These are phyloP conservation scores for Psilocybe mexicana DNA, from an alignment of 1,284 basidiomycete species.

Conservation along the genomic window DNA sequence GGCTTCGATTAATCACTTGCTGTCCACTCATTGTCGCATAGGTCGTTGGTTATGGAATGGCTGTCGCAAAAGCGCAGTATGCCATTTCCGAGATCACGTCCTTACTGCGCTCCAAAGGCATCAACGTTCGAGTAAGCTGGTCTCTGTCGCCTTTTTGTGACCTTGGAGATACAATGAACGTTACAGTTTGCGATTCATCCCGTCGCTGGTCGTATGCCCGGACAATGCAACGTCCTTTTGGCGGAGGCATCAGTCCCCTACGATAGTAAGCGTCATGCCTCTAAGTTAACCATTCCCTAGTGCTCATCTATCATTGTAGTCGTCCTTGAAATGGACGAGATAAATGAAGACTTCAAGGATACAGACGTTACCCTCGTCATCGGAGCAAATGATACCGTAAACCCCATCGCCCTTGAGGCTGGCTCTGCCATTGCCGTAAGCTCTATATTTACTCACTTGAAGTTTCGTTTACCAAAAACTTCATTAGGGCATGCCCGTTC, in stretches of 20 bases:
- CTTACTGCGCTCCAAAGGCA: slow-evolving; percentile 67
- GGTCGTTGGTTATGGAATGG: slow-evolving; percentile 90
- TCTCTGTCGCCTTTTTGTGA: background rate
- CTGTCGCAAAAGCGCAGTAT: slow-evolving; percentile 86
- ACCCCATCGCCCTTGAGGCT: slow-evolving; percentile 85
- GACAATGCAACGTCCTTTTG: slow-evolving; percentile 84
- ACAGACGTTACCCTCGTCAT: slow-evolving; percentile 85
- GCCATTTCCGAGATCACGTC: slow-evolving; percentile 81
- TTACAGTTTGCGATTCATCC: slow-evolving; percentile 62
- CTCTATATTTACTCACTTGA: background rate
- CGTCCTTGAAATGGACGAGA: slow-evolving; percentile 89
- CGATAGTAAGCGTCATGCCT: slow-evolving; percentile 59
- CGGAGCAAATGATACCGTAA: slow-evolving; percentile 89
- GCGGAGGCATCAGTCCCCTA: slow-evolving; percentile 88
- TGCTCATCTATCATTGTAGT: slow-evolving; percentile 42
- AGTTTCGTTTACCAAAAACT: background rate
- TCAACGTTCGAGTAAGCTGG: slow-evolving; percentile 62
- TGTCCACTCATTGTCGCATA: slow-evolving; percentile 26
- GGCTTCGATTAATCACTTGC: background rate
- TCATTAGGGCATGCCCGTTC: slow-evolving; percentile 76
- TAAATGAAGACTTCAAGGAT: slow-evolving; percentile 84
- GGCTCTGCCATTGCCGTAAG: slow-evolving; percentile 76
- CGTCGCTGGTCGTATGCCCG: slow-evolving; percentile 77
- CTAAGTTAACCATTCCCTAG: background rate
- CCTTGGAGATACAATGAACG: background rate